Conservation (phyloP, 805 yeast species). For the Dipodascopsis tothii region DNA sequence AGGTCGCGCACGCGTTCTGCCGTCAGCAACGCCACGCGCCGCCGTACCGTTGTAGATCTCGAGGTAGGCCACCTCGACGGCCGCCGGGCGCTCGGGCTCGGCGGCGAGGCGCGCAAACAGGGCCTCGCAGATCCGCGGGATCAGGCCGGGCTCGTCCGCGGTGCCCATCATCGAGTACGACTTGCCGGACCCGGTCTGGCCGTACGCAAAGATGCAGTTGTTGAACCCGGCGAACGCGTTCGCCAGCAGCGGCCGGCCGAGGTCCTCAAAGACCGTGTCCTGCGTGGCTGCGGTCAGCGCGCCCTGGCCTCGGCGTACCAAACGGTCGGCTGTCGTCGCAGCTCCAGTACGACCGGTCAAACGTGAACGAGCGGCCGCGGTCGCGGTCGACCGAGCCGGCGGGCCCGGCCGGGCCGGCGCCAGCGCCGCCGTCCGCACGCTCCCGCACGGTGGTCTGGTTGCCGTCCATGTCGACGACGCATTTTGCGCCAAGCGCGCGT, state of each 20-base stretch:
- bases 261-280: conserved; percentile 40
- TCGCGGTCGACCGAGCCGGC: too few species aligned
- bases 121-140: conserved; percentile 52
- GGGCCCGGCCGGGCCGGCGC: too few species aligned
- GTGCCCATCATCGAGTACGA: conserved; percentile 74
- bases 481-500: conserved; percentile 13
- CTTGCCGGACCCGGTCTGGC: conserved; percentile 81
- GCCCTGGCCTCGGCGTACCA: conserved; percentile 29
- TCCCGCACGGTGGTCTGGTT: conserved; percentile 11
- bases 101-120: conserved; percentile 39
- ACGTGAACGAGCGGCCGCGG: too few species aligned
- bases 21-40: too few species aligned
- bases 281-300: conserved; percentile 39
- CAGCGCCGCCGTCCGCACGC: too few species aligned
- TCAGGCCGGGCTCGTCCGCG: conserved; percentile 49
- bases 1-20: conserved; percentile 56
- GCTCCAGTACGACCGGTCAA: conserved; percentile 13
- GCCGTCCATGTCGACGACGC: conserved; percentile 12
- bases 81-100: conserved; percentile 7
- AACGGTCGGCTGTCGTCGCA: conserved; percentile 35
- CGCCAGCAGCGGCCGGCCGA: conserved; percentile 53
- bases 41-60: conserved; percentile 64
- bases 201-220: conserved; percentile 69
- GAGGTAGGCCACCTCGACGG: conserved; percentile 52
- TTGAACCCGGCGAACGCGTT: conserved; percentile 65